These are phyloP conservation scores for Glarea lozoyensis DNA, from an alignment of 495 filamentous ascomycete genomes.

Conservation along the genomic window DNA sequence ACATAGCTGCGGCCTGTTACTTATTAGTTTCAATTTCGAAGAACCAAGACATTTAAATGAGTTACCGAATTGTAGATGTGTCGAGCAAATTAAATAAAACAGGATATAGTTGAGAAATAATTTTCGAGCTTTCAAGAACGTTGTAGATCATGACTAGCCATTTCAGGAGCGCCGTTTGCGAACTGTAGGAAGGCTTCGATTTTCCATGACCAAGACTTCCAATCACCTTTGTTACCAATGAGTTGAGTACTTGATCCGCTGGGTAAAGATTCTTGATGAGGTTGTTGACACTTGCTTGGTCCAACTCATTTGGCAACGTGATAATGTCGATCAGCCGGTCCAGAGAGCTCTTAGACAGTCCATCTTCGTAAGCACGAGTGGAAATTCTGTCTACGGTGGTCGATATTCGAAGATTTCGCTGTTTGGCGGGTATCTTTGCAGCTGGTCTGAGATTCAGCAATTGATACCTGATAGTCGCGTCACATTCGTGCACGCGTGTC, in stretches of 20 bases:
- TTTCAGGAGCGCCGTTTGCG: constrained; percentile 59
- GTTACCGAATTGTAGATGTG: constrained; percentile 62
- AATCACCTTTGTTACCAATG: constrained; percentile 57
- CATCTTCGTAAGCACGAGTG: constrained; percentile 51
- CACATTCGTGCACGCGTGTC: constrained; percentile 1
- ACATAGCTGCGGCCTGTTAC: constrained; percentile 47
- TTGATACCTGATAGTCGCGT: constrained; percentile 1
- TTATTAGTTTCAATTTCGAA: background rate
- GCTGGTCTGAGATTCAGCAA: too few species aligned
- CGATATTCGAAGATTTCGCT: constrained; percentile 33
- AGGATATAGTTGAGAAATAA: constrained; percentile 63
- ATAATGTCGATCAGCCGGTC: constrained; percentile 56
- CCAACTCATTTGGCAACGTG: constrained; percentile 56
- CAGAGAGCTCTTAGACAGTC: constrained; percentile 52
- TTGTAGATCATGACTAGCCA: constrained; percentile 80
- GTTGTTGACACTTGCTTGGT: constrained; percentile 59
- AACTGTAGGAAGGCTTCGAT: constrained; percentile 62
- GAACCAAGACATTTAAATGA: background rate
- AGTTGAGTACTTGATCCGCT: constrained; percentile 47
- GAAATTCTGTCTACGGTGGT: constrained; percentile 37
- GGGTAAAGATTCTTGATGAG: constrained; percentile 74
- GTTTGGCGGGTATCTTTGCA: constrained; percentile 39
- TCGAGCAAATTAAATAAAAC: constrained; percentile 79
- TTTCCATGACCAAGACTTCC: constrained; percentile 71
- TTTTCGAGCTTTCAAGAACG: constrained; percentile 52